Evolutionary conservation across 1,139 yeast genomes (phyloP).

Genomic region (Blastobotrys indianensis): DNA sequence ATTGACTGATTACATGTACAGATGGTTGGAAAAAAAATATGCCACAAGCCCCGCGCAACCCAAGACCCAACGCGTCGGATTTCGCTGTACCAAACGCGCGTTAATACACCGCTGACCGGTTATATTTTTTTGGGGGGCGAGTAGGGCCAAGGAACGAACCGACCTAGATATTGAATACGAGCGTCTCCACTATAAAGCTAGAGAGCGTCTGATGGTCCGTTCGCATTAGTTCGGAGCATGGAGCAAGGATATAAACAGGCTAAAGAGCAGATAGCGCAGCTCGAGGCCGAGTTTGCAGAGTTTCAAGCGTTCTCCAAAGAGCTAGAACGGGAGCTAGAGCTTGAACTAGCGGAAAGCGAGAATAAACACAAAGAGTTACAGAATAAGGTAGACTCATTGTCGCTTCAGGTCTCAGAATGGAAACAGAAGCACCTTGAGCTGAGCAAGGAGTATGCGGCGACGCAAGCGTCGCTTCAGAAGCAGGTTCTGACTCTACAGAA

Average conservation of each 20-base stretch:
- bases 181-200: no score
- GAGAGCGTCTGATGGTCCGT: no score
- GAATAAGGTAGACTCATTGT: slow-evolving; percentile 21
- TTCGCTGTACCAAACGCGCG: neutral
- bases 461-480: slow-evolving; percentile 26
- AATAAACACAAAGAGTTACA: slow-evolving; percentile 25
- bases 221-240: neutral
- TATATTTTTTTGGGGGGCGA: neutral
- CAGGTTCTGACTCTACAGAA: slow-evolving; percentile 27
- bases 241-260: slow-evolving; percentile 21
- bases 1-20: no score
- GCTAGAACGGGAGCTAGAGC: slow-evolving; percentile 33
- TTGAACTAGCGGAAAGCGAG: slow-evolving; percentile 34
- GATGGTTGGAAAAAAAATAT: no score
- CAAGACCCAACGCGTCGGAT: no score
- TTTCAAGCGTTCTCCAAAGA: slow-evolving; percentile 34
- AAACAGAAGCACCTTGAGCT: slow-evolving; percentile 25
- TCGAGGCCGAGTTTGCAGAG: slow-evolving; percentile 35
- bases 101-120: neutral
- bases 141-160: no score
- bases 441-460: slow-evolving; percentile 28
- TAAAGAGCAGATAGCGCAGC: slow-evolving; percentile 32
- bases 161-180: neutral
- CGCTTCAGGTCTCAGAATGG: slow-evolving; percentile 25
- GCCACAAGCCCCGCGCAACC: no score